Evolutionary conservation across 2,329 filamentous ascomycete genomes (phyloP).

Genomic region (Dothideomycetes sp.): DNA sequence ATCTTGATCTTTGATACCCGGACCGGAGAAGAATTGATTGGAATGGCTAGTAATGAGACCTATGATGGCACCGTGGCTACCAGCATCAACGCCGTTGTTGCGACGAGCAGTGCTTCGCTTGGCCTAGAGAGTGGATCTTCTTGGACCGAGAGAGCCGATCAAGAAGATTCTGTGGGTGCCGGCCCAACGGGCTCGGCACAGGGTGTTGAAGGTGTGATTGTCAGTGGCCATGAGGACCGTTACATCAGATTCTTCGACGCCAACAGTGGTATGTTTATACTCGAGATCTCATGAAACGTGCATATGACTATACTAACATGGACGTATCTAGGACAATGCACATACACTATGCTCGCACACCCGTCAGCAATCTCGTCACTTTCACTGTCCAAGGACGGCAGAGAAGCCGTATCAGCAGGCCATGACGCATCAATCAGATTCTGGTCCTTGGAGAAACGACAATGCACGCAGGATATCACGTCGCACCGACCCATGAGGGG

Average conservation of each 20-base stretch:
- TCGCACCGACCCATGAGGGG: constrained; percentile 90
- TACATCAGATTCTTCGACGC: constrained; percentile 97
- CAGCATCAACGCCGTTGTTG: constrained; percentile 82
- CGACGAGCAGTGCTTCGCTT: constrained; percentile 54
- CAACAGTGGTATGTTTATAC: constrained; percentile 85
- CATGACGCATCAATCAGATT: constrained; percentile 94
- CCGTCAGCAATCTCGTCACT: constrained; percentile 86
- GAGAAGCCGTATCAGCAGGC: constrained; percentile 88
- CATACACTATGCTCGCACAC: constrained; percentile 97
- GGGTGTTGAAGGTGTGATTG: constrained; percentile 79
- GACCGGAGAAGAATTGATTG: constrained; percentile 81
- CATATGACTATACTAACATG: too few species aligned
- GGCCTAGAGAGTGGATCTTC: constrained; percentile 66
- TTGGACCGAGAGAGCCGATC: constrained; percentile 52
- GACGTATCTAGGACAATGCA: constrained; percentile 99
- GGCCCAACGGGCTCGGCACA: constrained; percentile 75
- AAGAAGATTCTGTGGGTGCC: constrained; percentile 65
- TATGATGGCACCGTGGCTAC: constrained; percentile 80
- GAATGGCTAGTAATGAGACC: constrained; percentile 89
- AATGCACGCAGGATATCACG: constrained; percentile 91
- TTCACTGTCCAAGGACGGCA: constrained; percentile 83
- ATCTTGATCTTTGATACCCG: constrained; percentile 88
- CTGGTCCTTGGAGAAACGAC: constrained; percentile 93
- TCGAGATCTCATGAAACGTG: too few species aligned
- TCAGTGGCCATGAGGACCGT: constrained; percentile 92